Conservation (phyloP, 768 basidiomycete genomes). For the Pisolithus marmoratus region DNA sequence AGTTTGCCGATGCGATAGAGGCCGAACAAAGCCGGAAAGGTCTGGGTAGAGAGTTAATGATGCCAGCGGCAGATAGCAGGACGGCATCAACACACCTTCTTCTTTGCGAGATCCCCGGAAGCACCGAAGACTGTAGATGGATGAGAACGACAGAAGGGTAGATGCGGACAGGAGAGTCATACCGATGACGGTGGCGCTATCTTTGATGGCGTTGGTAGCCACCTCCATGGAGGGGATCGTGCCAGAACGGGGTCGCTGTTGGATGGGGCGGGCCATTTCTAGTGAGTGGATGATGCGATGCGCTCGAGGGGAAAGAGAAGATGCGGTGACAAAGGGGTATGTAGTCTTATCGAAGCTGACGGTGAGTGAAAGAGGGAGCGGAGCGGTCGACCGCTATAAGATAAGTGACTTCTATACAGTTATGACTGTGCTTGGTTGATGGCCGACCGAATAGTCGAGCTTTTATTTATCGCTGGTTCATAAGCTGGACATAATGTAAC, state of each 20-base stretch:
- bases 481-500: background rate
- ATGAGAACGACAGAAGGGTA: slow-evolving; percentile 8
- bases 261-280: slow-evolving; percentile 28
- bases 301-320: background rate
- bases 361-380: no score
- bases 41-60: slow-evolving; percentile 47
- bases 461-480: background rate
- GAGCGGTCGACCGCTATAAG: no score
- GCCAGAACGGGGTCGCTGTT: slow-evolving; percentile 60
- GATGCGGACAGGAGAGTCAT: slow-evolving; percentile 23
- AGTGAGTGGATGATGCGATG: background rate
- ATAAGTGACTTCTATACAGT: background rate
- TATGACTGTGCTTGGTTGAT: background rate
- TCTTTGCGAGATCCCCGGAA: slow-evolving; percentile 97
- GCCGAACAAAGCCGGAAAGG: slow-evolving; percentile 91
- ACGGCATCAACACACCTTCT: slow-evolving; percentile 62
- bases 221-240: slow-evolving; percentile 90
- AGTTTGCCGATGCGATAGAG: slow-evolving; percentile 78
- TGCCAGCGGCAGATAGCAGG: slow-evolving; percentile 34
- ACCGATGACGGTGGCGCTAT: slow-evolving; percentile 90
- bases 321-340: background rate
- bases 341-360: no score
- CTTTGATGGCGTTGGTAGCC: slow-evolving; percentile 62
- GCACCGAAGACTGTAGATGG: slow-evolving; percentile 75
- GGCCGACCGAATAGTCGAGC: background rate